Percentiles rank a stretch among this genome's conserved stretches.
Evolutionary conservation across 306 rosid genomes (phyloP).

Genomic region (Albizia julibrissin): DNA sequence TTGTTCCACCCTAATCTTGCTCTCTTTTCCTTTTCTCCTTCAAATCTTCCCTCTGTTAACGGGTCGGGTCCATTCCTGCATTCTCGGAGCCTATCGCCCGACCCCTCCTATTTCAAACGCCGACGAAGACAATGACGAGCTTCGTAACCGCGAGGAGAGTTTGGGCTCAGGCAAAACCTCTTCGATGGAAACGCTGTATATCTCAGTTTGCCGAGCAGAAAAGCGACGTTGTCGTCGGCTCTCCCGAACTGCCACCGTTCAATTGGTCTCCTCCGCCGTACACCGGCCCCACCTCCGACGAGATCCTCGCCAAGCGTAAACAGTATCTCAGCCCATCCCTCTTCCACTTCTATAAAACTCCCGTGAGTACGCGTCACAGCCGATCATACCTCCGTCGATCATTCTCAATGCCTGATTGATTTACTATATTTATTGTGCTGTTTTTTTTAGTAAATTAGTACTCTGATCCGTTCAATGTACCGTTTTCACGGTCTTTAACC

Average conservation of each 20-base stretch:
- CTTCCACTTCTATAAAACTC: constrained; percentile 54
- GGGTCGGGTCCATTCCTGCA: not conserved
- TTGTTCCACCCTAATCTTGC: not conserved
- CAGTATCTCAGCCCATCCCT: constrained; percentile 72
- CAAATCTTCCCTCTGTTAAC: not conserved
- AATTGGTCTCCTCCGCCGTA: constrained; percentile 78
- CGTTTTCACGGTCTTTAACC: not conserved
- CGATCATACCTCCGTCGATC: not conserved
- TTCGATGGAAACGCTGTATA: constrained; percentile 39
- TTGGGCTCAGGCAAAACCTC: constrained; percentile 6
- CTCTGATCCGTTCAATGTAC: not conserved
- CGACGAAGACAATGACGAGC: constrained; percentile 42
- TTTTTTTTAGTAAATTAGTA: not conserved
- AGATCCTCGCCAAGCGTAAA: constrained; percentile 77
- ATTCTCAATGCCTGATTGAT: not conserved
- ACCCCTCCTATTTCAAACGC: not conserved
- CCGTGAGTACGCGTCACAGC: constrained; percentile 50
- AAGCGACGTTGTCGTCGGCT: constrained; percentile 13
- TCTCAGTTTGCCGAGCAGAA: constrained; percentile 40
- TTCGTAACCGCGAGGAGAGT: constrained; percentile 18
- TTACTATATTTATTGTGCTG: not conserved
- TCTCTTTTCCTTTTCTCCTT: not conserved
- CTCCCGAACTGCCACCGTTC: constrained; percentile 59
- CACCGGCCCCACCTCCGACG: constrained; percentile 60
- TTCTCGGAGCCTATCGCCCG: not conserved